Evolutionary conservation across 768 basidiomycete genomes (phyloP).

Genomic region (Lactarius sp.): DNA sequence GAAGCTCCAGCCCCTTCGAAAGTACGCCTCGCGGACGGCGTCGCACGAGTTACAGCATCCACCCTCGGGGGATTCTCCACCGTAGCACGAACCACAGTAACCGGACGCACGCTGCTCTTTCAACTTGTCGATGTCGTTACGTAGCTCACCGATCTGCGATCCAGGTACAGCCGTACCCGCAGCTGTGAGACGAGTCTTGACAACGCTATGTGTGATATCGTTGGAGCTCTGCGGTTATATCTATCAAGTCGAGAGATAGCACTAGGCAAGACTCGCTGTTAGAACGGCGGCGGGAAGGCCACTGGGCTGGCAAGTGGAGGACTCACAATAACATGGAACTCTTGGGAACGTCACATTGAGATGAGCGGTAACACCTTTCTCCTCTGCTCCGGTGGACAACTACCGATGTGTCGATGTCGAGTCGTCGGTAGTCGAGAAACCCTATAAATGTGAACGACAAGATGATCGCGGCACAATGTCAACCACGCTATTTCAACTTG

Average conservation of each 20-base stretch:
- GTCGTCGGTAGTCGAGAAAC: constrained; percentile 92
- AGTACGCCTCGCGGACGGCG: constrained; percentile 85
- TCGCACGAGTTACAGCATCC: constrained; percentile 98
- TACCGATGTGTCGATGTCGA: constrained; percentile 85
- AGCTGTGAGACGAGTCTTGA: constrained; percentile 71
- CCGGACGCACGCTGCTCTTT: constrained; percentile 51
- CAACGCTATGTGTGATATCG: constrained; percentile 85
- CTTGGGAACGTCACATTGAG: constrained; percentile 93
- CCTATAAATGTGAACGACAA: constrained; percentile 88
- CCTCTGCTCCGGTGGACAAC: constrained; percentile 93
- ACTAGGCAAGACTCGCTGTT: constrained; percentile 45
- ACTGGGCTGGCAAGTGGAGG: background rate
- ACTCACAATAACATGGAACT: constrained; percentile 94
- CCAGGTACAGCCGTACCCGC: constrained; percentile 56
- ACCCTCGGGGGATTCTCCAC: constrained; percentile 63
- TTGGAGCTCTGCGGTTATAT: constrained; percentile 95
- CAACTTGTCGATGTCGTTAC: constrained; percentile 83
- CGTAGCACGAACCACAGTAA: constrained; percentile 97
- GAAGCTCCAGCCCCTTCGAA: constrained; percentile 94
- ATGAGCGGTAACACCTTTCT: constrained; percentile 86
- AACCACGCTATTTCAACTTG: background rate
- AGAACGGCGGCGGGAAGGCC: background rate
- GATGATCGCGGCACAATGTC: constrained; percentile 62
- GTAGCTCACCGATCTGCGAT: constrained; percentile 55
- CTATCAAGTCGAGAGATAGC: constrained; percentile 94